A percentile compares a stretch with the other conserved stretches of the same genome.
Evolutionary conservation across 331 rosid genomes (phyloP).

Genomic region (Prunus yedoensis): DNA sequence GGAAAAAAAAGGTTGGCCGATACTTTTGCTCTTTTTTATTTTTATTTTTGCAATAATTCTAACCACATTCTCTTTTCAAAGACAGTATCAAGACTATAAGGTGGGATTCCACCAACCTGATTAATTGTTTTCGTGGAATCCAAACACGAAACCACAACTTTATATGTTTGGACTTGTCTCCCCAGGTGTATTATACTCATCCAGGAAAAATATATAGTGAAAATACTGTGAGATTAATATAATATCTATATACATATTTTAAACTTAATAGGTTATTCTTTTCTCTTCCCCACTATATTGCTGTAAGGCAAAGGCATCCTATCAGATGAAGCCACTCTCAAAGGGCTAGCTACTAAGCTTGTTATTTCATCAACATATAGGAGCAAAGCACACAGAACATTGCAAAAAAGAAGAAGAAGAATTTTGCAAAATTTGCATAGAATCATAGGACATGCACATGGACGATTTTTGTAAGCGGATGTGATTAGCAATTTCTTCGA

Average conservation of each 20-base stretch:
- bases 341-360: not conserved
- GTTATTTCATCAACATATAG: not conserved
- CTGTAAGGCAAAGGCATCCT: not conserved
- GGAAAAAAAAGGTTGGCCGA: not conserved
- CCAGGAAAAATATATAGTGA: not conserved
- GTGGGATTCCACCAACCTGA: slow-evolving; percentile 64
- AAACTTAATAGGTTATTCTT: too few relatives aligned
- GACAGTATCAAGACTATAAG: slow-evolving; percentile 13
- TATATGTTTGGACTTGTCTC: slow-evolving; percentile 30
- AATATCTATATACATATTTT: too few relatives aligned
- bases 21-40: not conserved
- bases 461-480: too few relatives aligned
- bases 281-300: not conserved
- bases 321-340: not conserved
- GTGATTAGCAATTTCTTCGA: too few relatives aligned
- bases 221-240: not conserved
- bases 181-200: slow-evolving; percentile 30
- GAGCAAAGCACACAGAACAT: too few relatives aligned
- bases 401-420: too few relatives aligned
- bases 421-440: too few relatives aligned
- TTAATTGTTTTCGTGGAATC: slow-evolving; percentile 51
- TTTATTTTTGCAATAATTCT: slow-evolving; percentile 4
- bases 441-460: too few relatives aligned
- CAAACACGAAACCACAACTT: slow-evolving; percentile 79
- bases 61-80: slow-evolving; percentile 8